These are phyloP conservation scores for Papiliotrema laurentii DNA, from an alignment of 1,284 basidiomycete species.

Conservation along the genomic window DNA sequence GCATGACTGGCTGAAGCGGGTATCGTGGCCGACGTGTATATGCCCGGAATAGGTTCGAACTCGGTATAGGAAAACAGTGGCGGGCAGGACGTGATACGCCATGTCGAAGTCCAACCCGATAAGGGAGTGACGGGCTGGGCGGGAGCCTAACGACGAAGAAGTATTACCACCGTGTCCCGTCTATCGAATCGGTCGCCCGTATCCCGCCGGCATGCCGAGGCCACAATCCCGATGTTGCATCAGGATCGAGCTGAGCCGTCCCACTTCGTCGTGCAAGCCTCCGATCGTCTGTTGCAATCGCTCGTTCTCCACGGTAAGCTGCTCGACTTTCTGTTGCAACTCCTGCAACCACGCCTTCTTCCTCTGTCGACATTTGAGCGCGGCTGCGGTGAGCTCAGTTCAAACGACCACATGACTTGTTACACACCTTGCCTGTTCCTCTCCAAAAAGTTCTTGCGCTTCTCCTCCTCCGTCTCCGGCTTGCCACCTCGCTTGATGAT, in stretches of 20 bases:
- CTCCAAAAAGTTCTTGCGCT: conserved; percentile 88
- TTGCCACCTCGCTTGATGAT: conserved; percentile 53
- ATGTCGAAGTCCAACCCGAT: too few species aligned
- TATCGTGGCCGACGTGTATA: too few species aligned
- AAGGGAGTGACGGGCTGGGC: too few species aligned
- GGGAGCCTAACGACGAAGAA: too few species aligned
- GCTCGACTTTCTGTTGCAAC: conserved; percentile 90
- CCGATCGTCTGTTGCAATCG: conserved; percentile 61
- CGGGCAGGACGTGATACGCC: too few species aligned
- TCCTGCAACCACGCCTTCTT: conserved; percentile 97
- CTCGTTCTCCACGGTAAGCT: conserved; percentile 85
- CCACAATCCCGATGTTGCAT: conserved; percentile 47
- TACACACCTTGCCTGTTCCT: conserved; percentile 87
- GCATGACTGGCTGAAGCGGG: too few species aligned
- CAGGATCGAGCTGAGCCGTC: conserved; percentile 52
- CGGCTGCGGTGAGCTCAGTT: conserved; percentile 72
- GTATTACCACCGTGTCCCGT: too few species aligned
- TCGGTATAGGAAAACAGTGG: too few species aligned
- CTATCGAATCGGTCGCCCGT: conserved; percentile 27
- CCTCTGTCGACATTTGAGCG: conserved; percentile 95
- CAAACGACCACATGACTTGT: too few species aligned
- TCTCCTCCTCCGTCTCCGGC: conserved; percentile 92
- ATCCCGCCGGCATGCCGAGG: conserved; percentile 26
- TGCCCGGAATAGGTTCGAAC: too few species aligned
- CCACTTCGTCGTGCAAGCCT: conserved; percentile 56